These are phyloP conservation scores for Penicillium aurantiogriseum DNA, from an alignment of 2,329 filamentous ascomycete genomes.

Conservation along the genomic window DNA sequence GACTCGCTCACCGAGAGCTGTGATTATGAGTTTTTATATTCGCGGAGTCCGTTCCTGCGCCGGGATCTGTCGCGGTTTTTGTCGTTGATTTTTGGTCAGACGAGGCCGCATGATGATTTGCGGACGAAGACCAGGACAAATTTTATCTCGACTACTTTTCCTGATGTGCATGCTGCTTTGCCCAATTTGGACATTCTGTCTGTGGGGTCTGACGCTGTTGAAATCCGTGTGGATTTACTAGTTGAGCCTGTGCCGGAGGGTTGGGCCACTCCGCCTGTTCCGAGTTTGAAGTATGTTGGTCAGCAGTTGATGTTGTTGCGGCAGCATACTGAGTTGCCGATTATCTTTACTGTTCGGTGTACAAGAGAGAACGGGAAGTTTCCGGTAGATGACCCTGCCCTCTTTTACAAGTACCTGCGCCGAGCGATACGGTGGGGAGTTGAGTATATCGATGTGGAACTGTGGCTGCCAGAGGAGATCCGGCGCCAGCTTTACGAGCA, in stretches of 20 bases:
- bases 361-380: constrained; percentile 79
- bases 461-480: constrained; percentile 80
- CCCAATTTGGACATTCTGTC: constrained; percentile 85
- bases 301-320: constrained; percentile 82
- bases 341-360: constrained; percentile 84
- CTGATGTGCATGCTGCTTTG: constrained; percentile 76
- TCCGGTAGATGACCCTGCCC: constrained; percentile 72
- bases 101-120: constrained; percentile 72
- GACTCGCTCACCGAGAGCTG: constrained; percentile 63
- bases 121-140: constrained; percentile 71
- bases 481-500: constrained; percentile 65
- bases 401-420: constrained; percentile 78
- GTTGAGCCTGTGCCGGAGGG: constrained; percentile 64
- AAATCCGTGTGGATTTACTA: constrained; percentile 78
- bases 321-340: constrained; percentile 81
- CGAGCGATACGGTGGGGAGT: constrained; percentile 85
- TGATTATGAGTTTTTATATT: constrained; percentile 87
- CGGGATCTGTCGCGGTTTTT: constrained; percentile 76
- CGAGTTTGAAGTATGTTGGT: constrained; percentile 79
- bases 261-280: constrained; percentile 57
- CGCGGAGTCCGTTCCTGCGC: constrained; percentile 67
- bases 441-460: constrained; percentile 85
- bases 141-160: constrained; percentile 84
- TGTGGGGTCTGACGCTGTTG: constrained; percentile 80
- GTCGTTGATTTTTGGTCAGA: constrained; percentile 75